These are phyloP conservation scores for Saccharomycodes ludwigii DNA, from an alignment of 805 yeast genomes.

Conservation along the genomic window DNA sequence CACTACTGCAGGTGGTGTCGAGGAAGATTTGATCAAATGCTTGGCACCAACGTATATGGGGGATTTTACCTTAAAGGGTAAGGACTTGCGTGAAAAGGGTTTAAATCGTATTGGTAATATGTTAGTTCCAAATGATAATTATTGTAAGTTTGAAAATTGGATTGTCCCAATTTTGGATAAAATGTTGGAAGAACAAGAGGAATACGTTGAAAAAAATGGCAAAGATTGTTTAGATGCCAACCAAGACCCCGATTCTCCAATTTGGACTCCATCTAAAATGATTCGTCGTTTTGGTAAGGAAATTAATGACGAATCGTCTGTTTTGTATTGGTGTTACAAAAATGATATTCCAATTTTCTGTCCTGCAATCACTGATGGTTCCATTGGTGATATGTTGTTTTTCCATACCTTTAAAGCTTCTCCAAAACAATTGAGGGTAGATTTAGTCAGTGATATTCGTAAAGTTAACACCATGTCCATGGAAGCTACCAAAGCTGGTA, in stretches of 20 bases:
- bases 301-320: conserved; percentile 86
- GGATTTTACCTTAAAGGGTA: conserved; percentile 75
- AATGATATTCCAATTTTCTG: conserved; percentile 93
- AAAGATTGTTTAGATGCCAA: conserved; percentile 43
- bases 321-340: conserved; percentile 95
- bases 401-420: conserved; percentile 95
- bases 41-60: conserved; percentile 95
- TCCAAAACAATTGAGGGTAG: conserved; percentile 80
- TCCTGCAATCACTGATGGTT: conserved; percentile 96
- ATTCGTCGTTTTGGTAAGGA: conserved; percentile 92
- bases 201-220: conserved; percentile 41
- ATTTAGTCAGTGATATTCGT: conserved; percentile 89
- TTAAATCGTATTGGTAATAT: conserved; percentile 96
- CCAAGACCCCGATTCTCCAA: conserved; percentile 30
- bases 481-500: conserved; percentile 91
- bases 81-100: conserved; percentile 79
- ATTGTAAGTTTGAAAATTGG: conserved; percentile 98
- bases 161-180: conserved; percentile 85
- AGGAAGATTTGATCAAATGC: conserved; percentile 93
- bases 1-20: conserved; percentile 97
- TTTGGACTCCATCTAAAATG: conserved; percentile 91
- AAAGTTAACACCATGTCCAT: conserved; percentile 84
- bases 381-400: conserved; percentile 97
- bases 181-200: conserved; percentile 82
- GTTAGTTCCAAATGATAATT: conserved; percentile 94